Percentiles rank a stretch among this genome's conserved stretches.
Evolutionary conservation across 2,329 filamentous ascomycete genomes (phyloP).

Genomic region (Colletotrichum euphorbiae): DNA sequence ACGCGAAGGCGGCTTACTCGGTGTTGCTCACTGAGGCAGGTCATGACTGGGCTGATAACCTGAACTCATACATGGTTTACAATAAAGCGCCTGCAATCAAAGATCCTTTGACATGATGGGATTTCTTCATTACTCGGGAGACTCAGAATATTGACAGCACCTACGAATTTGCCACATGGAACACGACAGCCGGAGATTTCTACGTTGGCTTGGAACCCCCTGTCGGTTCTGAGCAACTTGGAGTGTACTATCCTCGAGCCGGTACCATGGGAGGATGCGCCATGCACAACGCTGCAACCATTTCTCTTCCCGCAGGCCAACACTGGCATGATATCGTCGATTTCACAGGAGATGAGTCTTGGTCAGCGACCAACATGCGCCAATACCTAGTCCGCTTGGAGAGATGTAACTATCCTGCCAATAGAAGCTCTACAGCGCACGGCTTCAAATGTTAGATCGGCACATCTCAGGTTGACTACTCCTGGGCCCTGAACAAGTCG

Average conservation of each 20-base stretch:
- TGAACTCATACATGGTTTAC: slow-evolving; percentile 4
- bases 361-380: too few species aligned
- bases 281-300: slow-evolving; percentile 70
- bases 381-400: too few species aligned
- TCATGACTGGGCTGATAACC: not conserved
- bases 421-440: too few species aligned
- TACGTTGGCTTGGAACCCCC: slow-evolving; percentile 51
- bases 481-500: too few species aligned
- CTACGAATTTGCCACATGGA: slow-evolving; percentile 61
- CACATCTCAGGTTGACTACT: too few species aligned
- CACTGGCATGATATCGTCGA: slow-evolving; percentile 69
- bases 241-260: slow-evolving; percentile 59
- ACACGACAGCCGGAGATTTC: slow-evolving; percentile 48
- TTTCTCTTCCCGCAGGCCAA: slow-evolving; percentile 67
- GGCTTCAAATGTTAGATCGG: too few species aligned
- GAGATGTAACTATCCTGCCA: too few species aligned
- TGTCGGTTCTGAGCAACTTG: slow-evolving; percentile 52
- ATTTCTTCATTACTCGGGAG: slow-evolving; percentile 70
- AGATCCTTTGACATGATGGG: slow-evolving; percentile 54
- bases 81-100: slow-evolving; percentile 6
- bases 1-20: not conserved
- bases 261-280: slow-evolving; percentile 62
- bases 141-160: slow-evolving; percentile 58
- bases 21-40: not conserved
- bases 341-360: slow-evolving; percentile 70